Evolutionary conservation across 1,139 yeast species (phyloP).

Genomic region (Kodamaea plutei): DNA sequence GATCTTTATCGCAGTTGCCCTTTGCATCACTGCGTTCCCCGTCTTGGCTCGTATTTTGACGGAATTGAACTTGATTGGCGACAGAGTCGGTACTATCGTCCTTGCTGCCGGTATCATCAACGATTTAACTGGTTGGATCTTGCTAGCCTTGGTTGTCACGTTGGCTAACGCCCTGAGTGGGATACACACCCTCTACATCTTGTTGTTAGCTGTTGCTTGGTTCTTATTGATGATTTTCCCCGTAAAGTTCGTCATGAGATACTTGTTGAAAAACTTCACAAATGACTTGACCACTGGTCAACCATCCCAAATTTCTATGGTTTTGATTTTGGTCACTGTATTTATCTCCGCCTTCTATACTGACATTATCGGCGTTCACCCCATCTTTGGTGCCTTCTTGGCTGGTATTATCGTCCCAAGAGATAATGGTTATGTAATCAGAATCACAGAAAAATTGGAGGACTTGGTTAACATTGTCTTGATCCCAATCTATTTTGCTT

Average conservation of each 20-base stretch:
- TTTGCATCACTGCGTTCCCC: constrained; percentile 81
- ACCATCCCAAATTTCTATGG: constrained; percentile 62
- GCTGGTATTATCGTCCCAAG: constrained; percentile 76
- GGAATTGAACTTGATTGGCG: constrained; percentile 64
- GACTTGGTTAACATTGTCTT: constrained; percentile 67
- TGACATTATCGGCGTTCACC: constrained; percentile 76
- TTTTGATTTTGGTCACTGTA: constrained; percentile 51
- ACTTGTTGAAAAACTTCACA: constrained; percentile 40
- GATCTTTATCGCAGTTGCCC: constrained; percentile 76
- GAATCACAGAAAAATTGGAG: constrained; percentile 68
- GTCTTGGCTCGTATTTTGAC: constrained; percentile 75
- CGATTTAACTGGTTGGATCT: constrained; percentile 79
- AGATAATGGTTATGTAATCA: constrained; percentile 67
- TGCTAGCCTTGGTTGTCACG: constrained; percentile 70
- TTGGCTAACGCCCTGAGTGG: constrained; percentile 70
- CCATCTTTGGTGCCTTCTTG: constrained; percentile 79
- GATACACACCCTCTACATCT: constrained; percentile 62
- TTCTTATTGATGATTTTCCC: constrained; percentile 55
- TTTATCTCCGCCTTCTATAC: constrained; percentile 72
- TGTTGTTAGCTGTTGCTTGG: constrained; percentile 66
- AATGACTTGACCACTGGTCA: constrained; percentile 50
- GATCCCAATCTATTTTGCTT: constrained; percentile 73
- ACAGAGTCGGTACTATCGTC: constrained; percentile 74
- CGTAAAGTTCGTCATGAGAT: constrained; percentile 45
- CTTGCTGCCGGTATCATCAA: constrained; percentile 78